Base-by-base conservation (phyloP, 2,329 filamentous ascomycete genomes). In the Colletotrichum musae region DNA sequence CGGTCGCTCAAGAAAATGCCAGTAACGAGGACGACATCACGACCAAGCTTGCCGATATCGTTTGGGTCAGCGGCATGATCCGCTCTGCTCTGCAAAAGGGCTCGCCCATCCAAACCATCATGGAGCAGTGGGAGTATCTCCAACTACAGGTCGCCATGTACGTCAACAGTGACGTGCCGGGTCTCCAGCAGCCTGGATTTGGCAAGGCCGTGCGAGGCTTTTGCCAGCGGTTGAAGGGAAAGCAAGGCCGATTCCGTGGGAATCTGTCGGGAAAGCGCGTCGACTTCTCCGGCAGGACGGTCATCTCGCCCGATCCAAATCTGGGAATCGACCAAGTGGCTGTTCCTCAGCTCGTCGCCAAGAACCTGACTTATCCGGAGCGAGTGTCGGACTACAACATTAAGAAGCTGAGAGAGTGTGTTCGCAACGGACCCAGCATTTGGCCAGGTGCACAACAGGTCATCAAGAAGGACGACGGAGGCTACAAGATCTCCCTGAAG, bases 91-190 rank as follows among this genome's bases (percentile, higher is more conserved):
- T 98, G 16, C 87, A 92, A 70, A 94, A 94, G 73, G 95, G 95
- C 10, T 93, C 95, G 15, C 91, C 94, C 0, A 88, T 99, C 2
- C 89, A 93, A 73, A 97, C 94, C 1, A 93, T 98, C 65, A 97
- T 98, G 91, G 96, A 99, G 78, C 94, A 97, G 75, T 99, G 96
- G 96, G 96, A 99, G 77, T 98, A 95, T 76, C 84, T 99, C 70
- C 95, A 98, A 77, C 87, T 97, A 9, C 95, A 98, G 76, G 93
- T 98, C 70, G 96, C 95, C 70, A 94, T 98, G 87, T 98, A 99
- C 79, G 95, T 99, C 79, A 98, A 99, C 83, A 97, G 95, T 72
- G 95, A 98, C 75, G 91, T 97, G 2, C 96, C 96, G 0, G 95
- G 95, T 32, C 87, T 99, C n/a, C 92, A 95, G 74, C 94, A 97